Conservation (phyloP, 2,329 filamentous ascomycete genomes). For the Orbilia brochopaga region DNA sequence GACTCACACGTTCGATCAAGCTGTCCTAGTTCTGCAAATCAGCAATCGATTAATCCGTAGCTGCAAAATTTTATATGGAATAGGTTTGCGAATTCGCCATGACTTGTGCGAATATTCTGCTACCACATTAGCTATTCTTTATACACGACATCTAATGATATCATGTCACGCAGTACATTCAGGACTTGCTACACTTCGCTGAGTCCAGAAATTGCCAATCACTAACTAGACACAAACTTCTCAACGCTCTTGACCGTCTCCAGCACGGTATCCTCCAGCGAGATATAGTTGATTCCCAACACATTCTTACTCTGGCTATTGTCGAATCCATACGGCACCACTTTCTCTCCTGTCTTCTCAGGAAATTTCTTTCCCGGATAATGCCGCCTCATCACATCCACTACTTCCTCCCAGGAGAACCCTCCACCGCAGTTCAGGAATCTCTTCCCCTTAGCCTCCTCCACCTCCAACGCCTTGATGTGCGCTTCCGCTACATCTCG, state of each 20-base stretch:
- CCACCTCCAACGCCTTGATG: conserved; percentile 66
- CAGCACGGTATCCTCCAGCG: conserved; percentile 66
- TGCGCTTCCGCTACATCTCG: conserved; percentile 68
- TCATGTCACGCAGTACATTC: too few species aligned
- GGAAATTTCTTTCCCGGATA: conserved; percentile 66
- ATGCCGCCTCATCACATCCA: conserved; percentile 64
- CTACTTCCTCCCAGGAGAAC: conserved; percentile 68
- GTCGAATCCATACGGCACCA: conserved; percentile 7
- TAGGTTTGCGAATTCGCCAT: too few species aligned
- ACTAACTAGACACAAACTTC: conserved; percentile 31
- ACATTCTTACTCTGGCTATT: conserved; percentile 65
- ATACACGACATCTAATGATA: too few species aligned
- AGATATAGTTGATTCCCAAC: conserved; percentile 67
- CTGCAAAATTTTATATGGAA: too few species aligned
- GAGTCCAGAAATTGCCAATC: too few species aligned
- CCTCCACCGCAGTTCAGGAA: conserved; percentile 69
- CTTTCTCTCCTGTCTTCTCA: conserved; percentile 53
- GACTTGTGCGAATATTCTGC: too few species aligned
- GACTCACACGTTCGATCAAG: too few species aligned
- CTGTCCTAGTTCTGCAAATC: too few species aligned
- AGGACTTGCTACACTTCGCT: too few species aligned
- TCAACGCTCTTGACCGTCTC: conserved; percentile 64
- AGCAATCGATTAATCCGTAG: too few species aligned
- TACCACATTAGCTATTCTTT: too few species aligned
- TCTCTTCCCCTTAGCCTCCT: conserved; percentile 66